phyloP scores from a whole-genome alignment of 1,284 basidiomycete genomes.

The Mycena sp. region DNA sequence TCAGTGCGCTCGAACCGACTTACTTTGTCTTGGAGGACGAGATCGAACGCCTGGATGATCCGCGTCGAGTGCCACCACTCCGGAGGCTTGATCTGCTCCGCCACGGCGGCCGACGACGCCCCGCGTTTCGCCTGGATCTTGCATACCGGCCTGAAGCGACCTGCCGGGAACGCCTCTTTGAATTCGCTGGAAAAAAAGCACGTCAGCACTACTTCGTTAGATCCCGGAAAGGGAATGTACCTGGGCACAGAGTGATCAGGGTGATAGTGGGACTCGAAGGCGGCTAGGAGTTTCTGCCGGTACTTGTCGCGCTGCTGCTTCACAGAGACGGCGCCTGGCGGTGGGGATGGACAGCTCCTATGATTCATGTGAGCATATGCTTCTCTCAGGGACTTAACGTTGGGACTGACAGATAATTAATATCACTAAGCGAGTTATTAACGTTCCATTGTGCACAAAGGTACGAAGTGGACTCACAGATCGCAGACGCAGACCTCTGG shows the following conservation, averaged over 20 bases:
- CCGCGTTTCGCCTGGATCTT: constrained; percentile 86
- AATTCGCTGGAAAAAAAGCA: constrained; percentile 72
- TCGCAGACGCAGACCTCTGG: constrained; percentile 92
- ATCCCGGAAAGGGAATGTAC: constrained; percentile 45
- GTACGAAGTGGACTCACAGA: constrained; percentile 63
- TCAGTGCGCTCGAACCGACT: too few relatives aligned
- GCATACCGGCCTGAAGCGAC: constrained; percentile 84
- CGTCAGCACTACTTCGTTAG: constrained; percentile 6
- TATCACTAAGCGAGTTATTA: constrained; percentile 65
- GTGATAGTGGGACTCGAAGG: constrained; percentile 87
- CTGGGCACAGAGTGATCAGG: constrained; percentile 85
- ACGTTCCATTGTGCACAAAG: constrained; percentile 6
- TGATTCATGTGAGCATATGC: constrained; percentile 31
- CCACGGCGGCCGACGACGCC: constrained; percentile 80
- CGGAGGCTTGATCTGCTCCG: constrained; percentile 87
- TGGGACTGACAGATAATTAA: constrained; percentile 78
- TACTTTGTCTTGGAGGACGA: constrained; percentile 88
- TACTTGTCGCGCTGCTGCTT: constrained; percentile 89
- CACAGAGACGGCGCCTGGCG: constrained; percentile 80
- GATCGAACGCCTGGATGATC: constrained; percentile 90
- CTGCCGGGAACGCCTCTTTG: constrained; percentile 95
- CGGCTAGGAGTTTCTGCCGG: constrained; percentile 77
- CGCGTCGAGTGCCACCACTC: constrained; percentile 93
- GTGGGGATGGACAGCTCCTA: constrained; percentile 81
- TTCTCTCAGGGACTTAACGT: constrained; percentile 12